A percentile compares a stretch with the other conserved stretches of the same genome.
These are phyloP conservation scores for Heliocybe sulcata DNA, from an alignment of 1,284 basidiomycete species.

Conservation along the genomic window DNA sequence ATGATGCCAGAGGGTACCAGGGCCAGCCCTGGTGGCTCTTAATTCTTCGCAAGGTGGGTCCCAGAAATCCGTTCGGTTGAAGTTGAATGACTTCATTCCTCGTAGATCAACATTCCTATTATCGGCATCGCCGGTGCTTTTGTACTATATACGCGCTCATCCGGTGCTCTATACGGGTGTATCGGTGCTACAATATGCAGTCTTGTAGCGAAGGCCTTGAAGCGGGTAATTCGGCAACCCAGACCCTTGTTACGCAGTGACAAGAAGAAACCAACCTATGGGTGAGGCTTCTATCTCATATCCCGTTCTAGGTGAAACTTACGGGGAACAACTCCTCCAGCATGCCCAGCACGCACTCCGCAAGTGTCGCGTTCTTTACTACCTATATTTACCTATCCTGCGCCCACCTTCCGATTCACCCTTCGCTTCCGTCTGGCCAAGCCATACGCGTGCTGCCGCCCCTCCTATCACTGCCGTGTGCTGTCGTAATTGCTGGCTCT, in stretches of 20 bases:
- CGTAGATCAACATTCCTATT: conserved; percentile 34
- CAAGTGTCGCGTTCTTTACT: conserved; percentile 66
- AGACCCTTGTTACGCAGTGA: conserved; percentile 44
- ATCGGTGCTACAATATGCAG: conserved; percentile 58
- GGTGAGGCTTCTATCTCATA: conserved; percentile 24
- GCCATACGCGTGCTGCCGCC: conserved; percentile 33
- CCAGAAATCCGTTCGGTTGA: neutral
- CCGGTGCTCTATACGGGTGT: conserved; percentile 63
- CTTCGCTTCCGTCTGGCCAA: conserved; percentile 30
- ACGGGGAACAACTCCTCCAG: conserved; percentile 28
- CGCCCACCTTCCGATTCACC: conserved; percentile 41
- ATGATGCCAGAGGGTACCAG: neutral
- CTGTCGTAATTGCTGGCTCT: conserved; percentile 50
- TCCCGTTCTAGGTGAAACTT: conserved; percentile 3
- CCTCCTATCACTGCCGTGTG: conserved; percentile 46
- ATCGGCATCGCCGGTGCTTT: conserved; percentile 46
- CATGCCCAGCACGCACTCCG: conserved; percentile 88
- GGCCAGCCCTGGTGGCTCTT: neutral
- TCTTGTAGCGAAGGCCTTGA: conserved; percentile 62
- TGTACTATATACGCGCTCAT: conserved; percentile 62
- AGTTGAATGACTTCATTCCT: neutral
- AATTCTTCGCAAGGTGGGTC: neutral
- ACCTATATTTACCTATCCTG: conserved; percentile 61
- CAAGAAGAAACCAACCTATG: conserved; percentile 46
- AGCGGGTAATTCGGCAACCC: conserved; percentile 61